phyloP scores from a whole-genome alignment of 352 stramenopile species.

The Phytophthora aleatoria region DNA sequence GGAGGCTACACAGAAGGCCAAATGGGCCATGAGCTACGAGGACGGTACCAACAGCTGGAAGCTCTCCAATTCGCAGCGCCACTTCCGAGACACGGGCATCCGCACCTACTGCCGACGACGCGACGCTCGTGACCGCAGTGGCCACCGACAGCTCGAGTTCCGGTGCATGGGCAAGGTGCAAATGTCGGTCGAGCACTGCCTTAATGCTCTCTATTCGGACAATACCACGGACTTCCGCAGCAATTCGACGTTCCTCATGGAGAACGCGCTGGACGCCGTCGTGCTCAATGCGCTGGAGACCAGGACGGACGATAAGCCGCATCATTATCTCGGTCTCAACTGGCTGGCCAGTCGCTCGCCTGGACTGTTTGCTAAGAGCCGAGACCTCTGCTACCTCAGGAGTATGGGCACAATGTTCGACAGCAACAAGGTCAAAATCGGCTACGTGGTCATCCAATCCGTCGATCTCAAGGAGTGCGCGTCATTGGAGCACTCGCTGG shows the following conservation, averaged over 20 bases:
- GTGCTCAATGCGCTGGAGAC: slow-evolving; percentile 60
- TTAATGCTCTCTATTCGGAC: slow-evolving; percentile 67
- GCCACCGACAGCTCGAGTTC: slow-evolving; percentile 56
- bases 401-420: slow-evolving; percentile 57
- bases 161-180: slow-evolving; percentile 63
- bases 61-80: slow-evolving; percentile 66
- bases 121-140: slow-evolving; percentile 40
- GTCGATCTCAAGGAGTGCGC: slow-evolving; percentile 59
- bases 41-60: slow-evolving; percentile 67
- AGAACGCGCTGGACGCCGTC: slow-evolving; percentile 62
- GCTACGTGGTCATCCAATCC: slow-evolving; percentile 63
- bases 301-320: slow-evolving; percentile 41
- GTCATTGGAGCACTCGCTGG: slow-evolving; percentile 55
- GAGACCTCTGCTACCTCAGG: slow-evolving; percentile 64
- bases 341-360: slow-evolving; percentile 54
- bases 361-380: slow-evolving; percentile 62
- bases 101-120: slow-evolving; percentile 58
- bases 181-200: slow-evolving; percentile 50
- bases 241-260: slow-evolving; percentile 59
- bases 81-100: slow-evolving; percentile 71
- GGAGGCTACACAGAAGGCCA: slow-evolving; percentile 44
- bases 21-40: slow-evolving; percentile 70
- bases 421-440: slow-evolving; percentile 46
- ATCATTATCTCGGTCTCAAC: slow-evolving; percentile 73
- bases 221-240: slow-evolving; percentile 60